Evolutionary conservation across 306 rosid species (phyloP).

Genomic region (Albizia julibrissin): DNA sequence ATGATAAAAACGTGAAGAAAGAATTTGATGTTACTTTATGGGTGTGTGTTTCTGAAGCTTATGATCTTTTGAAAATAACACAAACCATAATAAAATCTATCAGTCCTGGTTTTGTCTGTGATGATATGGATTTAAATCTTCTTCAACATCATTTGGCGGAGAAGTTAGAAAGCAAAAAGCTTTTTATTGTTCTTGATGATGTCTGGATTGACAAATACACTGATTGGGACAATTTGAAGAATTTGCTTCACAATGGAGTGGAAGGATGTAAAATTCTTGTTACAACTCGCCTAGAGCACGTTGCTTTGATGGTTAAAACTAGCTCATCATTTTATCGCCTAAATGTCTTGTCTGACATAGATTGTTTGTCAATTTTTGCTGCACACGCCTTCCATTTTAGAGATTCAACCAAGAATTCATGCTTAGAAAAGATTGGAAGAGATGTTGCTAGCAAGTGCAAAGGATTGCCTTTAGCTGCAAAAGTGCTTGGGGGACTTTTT

Average conservation of each 20-base stretch:
- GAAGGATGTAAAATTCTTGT: slow-evolving; percentile 21
- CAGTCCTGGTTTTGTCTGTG: not conserved
- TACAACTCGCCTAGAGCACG: not conserved
- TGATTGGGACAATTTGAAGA: not conserved
- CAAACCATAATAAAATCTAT: not conserved
- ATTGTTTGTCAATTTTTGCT: not conserved
- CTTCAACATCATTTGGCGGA: slow-evolving; percentile 1
- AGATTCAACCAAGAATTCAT: too few species aligned
- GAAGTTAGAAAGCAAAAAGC: not conserved
- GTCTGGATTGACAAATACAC: slow-evolving; percentile 2
- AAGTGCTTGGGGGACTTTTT: slow-evolving; percentile 8
- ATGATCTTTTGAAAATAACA: not conserved
- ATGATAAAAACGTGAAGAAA: not conserved
- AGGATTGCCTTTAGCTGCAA: slow-evolving; percentile 29
- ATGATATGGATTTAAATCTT: not conserved
- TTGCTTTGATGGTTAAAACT: slow-evolving; percentile 4
- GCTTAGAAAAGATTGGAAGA: not conserved
- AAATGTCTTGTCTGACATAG: not conserved
- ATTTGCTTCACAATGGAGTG: not conserved
- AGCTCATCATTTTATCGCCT: not conserved
- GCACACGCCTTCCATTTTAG: slow-evolving; percentile 1
- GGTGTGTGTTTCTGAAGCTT: slow-evolving; percentile 2
- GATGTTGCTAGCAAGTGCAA: not conserved
- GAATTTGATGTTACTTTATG: not conserved
- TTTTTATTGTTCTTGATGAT: slow-evolving; percentile 27